Base-by-base conservation (phyloP, 2,329 filamentous ascomycete genomes). In the Nemania abortiva region DNA sequence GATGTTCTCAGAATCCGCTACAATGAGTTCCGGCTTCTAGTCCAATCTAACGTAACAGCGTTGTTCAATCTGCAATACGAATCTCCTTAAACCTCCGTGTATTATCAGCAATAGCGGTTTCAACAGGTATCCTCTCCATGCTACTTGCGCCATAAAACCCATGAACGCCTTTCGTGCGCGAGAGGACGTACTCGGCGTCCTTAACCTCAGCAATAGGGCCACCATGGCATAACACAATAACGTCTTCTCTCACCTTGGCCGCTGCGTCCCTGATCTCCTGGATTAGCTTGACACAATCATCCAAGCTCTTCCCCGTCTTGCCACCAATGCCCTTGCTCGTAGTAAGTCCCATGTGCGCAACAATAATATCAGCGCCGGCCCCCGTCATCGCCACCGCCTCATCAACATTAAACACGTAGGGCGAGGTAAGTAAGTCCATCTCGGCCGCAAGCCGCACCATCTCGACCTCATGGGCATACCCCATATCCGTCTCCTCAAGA, bases 401-500 rank as follows among this genome's bases (percentile, higher is more conserved):
- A 0, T 88, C 85, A 0, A 85, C 82, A 57, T 84, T 88, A 80
- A 92, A 93, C 1, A 91, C 90, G 72, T 93, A 93, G 0, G 91
- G 90, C 6, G 90, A 90, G 0, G 91, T 93, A 18, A 93, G 79
- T 20, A 92, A 79, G 31, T 85, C 89, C 79, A 90, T 79, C 50
- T 84, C 80, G 53, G 84, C 85, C 1, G 91, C 91, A n/a, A 83
- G 74, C 10, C 83, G 82, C 54, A 93, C 85, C 84, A 92, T 88
- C 59, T 90, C 88, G 1, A 93, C 90, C 75, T 93, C 91, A 7
- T 84, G 80, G 18, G 85, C 86, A 74, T 89, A 93, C 0, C 88
- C 87, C 90, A 93, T 93, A 9, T 88, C 90, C 1, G 90, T 92
- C 77, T 92, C 90, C 76, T 93, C 91, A 1, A 93, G 83, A 72